Percentiles rank a stretch among this genome's conserved stretches.
Conservation (phyloP, 2,329 filamentous ascomycete genomes). For the Leptographium galeiforme region DNA sequence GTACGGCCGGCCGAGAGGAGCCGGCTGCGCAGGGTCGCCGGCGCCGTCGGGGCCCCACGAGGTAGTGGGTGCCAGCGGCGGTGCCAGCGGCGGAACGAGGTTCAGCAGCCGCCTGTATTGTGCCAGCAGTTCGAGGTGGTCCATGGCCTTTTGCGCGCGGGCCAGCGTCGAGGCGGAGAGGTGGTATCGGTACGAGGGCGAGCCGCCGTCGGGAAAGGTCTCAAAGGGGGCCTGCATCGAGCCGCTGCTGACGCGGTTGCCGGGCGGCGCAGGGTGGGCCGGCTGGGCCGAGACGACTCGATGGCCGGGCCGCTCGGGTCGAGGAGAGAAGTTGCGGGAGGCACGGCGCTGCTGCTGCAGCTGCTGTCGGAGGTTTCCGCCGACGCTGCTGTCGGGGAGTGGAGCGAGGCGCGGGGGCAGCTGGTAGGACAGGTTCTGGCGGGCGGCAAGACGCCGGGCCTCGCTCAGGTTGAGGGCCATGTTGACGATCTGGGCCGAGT, state of each 20-base stretch:
- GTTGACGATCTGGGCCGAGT: conserved; percentile 81
- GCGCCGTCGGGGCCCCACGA: conserved; percentile 17
- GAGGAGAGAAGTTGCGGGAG: conserved; percentile 49
- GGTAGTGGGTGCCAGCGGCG: conserved; percentile 13
- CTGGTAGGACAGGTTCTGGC: conserved; percentile 38
- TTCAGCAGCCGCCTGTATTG: conserved; percentile 75
- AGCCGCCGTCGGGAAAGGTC: conserved; percentile 22
- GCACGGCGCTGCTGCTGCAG: conserved; percentile 56
- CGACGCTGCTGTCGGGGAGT: conserved; percentile 36
- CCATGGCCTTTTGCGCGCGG: conserved; percentile 71
- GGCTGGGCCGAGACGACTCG: not conserved
- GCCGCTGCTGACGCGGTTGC: conserved; percentile 23
- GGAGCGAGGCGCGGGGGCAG: conserved; percentile 38
- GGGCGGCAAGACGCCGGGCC: conserved; percentile 52
- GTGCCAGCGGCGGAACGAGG: conserved; percentile 59
- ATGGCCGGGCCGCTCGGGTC: conserved; percentile 26
- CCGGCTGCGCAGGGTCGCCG: conserved; percentile 4
- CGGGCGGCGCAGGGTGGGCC: not conserved
- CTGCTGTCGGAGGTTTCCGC: conserved; percentile 51
- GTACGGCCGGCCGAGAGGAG: conserved; percentile 53
- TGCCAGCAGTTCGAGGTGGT: conserved; percentile 71
- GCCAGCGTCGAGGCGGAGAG: conserved; percentile 71
- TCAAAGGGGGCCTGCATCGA: conserved; percentile 26
- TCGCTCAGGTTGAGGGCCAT: conserved; percentile 85
- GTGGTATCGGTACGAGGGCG: conserved; percentile 41